phyloP scores from a whole-genome alignment of 345 rosid species.

The Noccaea caerulescens region DNA sequence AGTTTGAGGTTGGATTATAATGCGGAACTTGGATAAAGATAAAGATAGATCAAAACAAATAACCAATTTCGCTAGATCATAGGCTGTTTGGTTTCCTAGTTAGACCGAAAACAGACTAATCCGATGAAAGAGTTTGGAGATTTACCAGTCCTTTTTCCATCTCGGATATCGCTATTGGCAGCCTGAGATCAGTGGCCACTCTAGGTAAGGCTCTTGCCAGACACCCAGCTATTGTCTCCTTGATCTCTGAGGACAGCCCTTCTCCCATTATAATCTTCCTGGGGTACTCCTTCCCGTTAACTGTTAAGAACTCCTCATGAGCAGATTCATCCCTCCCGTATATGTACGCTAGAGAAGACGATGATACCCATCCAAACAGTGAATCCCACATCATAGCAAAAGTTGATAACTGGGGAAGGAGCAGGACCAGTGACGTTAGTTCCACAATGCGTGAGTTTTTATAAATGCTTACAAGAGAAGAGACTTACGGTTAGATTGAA shows the following conservation, averaged over 20 bases:
- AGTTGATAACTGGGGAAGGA: constrained; percentile 62
- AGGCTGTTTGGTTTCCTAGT: not conserved
- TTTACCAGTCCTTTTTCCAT: constrained; percentile 83
- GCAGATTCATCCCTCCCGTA: constrained; percentile 79
- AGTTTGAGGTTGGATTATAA: constrained; percentile 8
- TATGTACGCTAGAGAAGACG: constrained; percentile 84
- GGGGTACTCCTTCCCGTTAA: constrained; percentile 75
- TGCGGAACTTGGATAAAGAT: not conserved
- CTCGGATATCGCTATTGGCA: constrained; percentile 67
- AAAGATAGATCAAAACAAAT: not conserved
- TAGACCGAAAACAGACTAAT: not conserved
- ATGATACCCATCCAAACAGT: constrained; percentile 87
- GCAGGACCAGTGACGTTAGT: constrained; percentile 13
- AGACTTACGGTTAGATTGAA: constrained; percentile 71
- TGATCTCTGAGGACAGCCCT: constrained; percentile 85
- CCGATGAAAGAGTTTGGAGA: not conserved
- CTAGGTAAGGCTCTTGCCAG: constrained; percentile 84
- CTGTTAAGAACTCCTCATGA: constrained; percentile 65
- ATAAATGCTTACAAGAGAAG: constrained; percentile 10
- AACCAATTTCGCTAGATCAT: not conserved
- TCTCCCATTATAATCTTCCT: constrained; percentile 56
- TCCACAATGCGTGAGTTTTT: not conserved
- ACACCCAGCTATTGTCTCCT: constrained; percentile 72
- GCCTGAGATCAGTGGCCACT: constrained; percentile 64
- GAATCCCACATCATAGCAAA: constrained; percentile 91